Percentiles rank a stretch among this genome's conserved stretches.
Conservation (phyloP, 345 rosid species). For the Eucalyptus regnans region DNA sequence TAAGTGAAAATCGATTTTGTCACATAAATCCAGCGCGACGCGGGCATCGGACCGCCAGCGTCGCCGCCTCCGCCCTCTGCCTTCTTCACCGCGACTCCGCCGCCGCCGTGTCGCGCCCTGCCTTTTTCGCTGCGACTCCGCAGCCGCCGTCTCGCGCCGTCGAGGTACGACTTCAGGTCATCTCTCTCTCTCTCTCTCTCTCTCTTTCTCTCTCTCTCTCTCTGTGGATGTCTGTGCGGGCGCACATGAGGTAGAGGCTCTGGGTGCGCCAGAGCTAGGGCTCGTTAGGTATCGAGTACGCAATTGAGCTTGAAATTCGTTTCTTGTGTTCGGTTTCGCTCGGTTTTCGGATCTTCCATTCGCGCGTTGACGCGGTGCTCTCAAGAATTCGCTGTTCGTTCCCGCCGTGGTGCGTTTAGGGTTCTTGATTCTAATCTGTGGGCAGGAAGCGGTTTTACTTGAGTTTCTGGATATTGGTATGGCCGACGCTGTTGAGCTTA, state of each 20-base stretch:
- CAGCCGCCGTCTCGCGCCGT: not conserved
- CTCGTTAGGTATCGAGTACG: not conserved
- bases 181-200: not conserved
- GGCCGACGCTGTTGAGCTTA: not conserved
- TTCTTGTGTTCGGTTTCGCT: not conserved
- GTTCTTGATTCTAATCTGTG: not conserved
- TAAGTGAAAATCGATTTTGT: not conserved
- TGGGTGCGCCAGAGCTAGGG: not conserved
- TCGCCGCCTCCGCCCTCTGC: not conserved
- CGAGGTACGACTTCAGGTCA: not conserved
- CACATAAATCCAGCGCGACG: not conserved
- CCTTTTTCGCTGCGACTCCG: not conserved
- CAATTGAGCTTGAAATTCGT: not conserved
- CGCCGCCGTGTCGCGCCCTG: not conserved
- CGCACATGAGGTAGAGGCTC: not conserved
- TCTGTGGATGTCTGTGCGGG: not conserved
- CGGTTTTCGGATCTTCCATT: not conserved
- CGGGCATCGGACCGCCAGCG: not conserved
- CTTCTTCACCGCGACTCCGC: not conserved
- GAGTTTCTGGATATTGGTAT: not conserved
- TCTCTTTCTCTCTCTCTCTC: not conserved
- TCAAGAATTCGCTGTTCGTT: not conserved
- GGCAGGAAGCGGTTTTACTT: not conserved
- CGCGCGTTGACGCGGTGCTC: not conserved
- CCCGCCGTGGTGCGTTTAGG: not conserved